Evolutionary conservation across 805 yeast genomes (phyloP), one percentile per base, ranked within the genome.

Genomic region (Wickerhamomyces chaumierensis): DNA sequence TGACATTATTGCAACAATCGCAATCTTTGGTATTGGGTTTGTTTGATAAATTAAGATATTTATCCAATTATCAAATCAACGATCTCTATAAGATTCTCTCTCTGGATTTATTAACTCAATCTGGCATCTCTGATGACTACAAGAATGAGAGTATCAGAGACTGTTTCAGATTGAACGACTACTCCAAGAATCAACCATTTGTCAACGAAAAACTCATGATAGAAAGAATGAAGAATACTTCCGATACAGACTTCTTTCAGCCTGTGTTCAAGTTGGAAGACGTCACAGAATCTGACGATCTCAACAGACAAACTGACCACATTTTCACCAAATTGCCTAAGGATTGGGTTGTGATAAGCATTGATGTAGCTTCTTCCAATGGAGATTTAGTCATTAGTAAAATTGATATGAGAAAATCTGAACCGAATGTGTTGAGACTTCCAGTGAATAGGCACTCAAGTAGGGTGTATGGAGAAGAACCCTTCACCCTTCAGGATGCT

Each of bases 371-470:
- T 44, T 59, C 71, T 0, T 48, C 63, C 8, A 68, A 78, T 8
- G 81, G 78, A 0, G 78, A 75, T 49, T 58, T 87, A 20, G 44
- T 79, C 0, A 41, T 86, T 3, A 58, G 81, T 4, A 67, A 71
- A 43, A 54, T 63, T 31, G 65, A 59, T 20, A 47, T 59, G 3
- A 42, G 48, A 42, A 39, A 48, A 38, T 36, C 49, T 0, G 47
- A 46, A 1, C 80, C 79, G 4, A 62, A 70, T 14, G 59, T 70
- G 36, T 38, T 81, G 14, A 66, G 79, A 37, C 52, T 87, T 19
- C 88, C 94, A 0, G 49, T 82, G 34, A 66, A 66, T 18, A 60
- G 84, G 36, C 71, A 64, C 39, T 49, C 58, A 20, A 55, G 68
- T 11, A 56, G 74, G 39, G 72, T 67, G 31, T 55, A 63, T 5